Base-by-base conservation (phyloP, 768 basidiomycete genomes). In the Nidula microcarpa region DNA sequence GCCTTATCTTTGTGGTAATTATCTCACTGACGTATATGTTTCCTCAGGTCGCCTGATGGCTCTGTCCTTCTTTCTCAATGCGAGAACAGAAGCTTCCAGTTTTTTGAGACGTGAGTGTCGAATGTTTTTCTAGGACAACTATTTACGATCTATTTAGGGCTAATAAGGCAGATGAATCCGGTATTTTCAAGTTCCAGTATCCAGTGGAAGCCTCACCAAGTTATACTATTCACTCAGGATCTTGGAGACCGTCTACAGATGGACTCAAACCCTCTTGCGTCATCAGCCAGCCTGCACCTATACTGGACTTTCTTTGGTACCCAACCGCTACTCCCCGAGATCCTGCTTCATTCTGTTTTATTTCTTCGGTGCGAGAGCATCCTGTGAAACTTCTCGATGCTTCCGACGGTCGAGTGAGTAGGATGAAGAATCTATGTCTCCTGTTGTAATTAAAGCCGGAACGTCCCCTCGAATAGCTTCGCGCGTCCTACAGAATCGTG, bases 401-500 rank as follows among this genome's bases (percentile, higher is more conserved):
- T 0, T 72, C 70, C 0, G 83, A 85, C 62, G 92, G 90, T 43
- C 73, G 85, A 65, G 95, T 94, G 62, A 47, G 80, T 63, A 8
- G 23, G 23, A 23, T 4, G 23, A 23, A 23, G 4, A 23, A 23
- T 23, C 23, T 23, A 23, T 23, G 4, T 23, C 23, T 23, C 4
- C 23, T 23, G 23, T 4, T 23, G 23, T 23, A 4, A 23, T 23
- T 23, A 23, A 23, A 23, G 4, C 23, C 23, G 23, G 4, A 1
- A 23, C 23, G 4, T 23, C 4, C 23, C 1, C 23, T 23, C 23
- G 23, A 23, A 23, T 62, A 97, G 95, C 79, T 92, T 16, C 83
- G 95, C 14, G 96, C 94, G 0, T 94, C 92, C 1, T 98, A 98
- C 66, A 77, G 77, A 39, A 96, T 98, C 37, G 80, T 98, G 8